Base-by-base conservation (phyloP, 345 rosid genomes). In the Brassica cretica region DNA sequence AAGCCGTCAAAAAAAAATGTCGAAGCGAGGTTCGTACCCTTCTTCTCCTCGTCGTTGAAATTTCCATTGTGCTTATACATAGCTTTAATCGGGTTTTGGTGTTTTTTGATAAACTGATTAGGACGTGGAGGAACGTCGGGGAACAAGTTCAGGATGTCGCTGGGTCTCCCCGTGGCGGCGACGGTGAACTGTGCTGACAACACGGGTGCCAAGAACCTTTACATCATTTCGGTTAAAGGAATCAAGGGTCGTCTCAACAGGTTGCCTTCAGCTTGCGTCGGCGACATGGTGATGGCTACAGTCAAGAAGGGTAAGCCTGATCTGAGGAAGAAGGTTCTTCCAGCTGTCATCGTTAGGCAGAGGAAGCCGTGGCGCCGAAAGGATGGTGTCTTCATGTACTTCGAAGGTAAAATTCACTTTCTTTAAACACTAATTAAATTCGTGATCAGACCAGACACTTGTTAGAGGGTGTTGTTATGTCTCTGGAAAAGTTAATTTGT, bases 271-370 rank as follows among this genome's bases (percentile, higher is more conserved):
- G 98, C 98, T 59, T 92, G 98, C 66, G 97, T 92, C 0, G 97
- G 98, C 0, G 98, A 94, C 82, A 94, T 92, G 98, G 97, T 92
- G 19, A 92, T 92, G 97, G 98, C 97, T 46, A 94, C 98, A 0
- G 98, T 94, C 15, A 94, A 94, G 86, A 94, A 94, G 68, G 98
- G 98, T 16, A 94, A 94, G 76, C 98, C 98, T 0, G 97, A 94
- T 82, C 93, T 94, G 25, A 81, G 98, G 73, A 90, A 94, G 83
- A 92, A 94, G 90, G 98, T 94, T 56, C 85, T 94, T 83, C 98
- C 98, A 0, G 98, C 98, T 0, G 98, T 94, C 63, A 92, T 94
- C 21, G 97, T 92, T 24, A 84, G 98, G 74, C 98, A 94, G 82
- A 89, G 98, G 68, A 94, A 94, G 74, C 97, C 98, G 0, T 94